phyloP scores from a whole-genome alignment of 345 rosid species.

The Syzygium aqueum region DNA sequence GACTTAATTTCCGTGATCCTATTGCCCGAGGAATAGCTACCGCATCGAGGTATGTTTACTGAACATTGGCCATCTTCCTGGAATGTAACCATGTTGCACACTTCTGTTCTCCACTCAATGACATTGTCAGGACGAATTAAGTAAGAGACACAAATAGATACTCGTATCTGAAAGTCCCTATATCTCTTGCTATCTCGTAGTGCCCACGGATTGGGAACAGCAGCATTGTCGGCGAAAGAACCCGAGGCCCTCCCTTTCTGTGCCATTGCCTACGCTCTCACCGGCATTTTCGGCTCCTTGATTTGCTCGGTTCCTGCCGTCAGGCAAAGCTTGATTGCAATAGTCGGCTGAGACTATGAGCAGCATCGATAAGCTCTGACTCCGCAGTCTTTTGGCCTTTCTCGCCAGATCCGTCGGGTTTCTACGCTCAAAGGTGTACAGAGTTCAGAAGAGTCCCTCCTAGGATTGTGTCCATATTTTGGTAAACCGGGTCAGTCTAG shows the following conservation, averaged over 20 bases:
- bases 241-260: constrained; percentile 97
- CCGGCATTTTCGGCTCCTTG: constrained; percentile 85
- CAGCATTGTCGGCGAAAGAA: constrained; percentile 91
- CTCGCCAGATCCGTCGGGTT: fast-evolving
- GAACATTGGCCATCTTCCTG: neutral
- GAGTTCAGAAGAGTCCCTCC: neutral
- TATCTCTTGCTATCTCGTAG: constrained; percentile 20
- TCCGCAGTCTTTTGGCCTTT: neutral
- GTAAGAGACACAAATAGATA: neutral
- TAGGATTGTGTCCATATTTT: neutral
- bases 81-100: neutral
- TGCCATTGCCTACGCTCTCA: constrained; percentile 89
- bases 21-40: constrained; percentile 92
- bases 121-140: neutral
- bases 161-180: too few relatives aligned
- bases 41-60: constrained; percentile 60
- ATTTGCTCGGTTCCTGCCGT: constrained; percentile 79
- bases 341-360: constrained; percentile 35
- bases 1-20: constrained; percentile 59
- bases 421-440: neutral
- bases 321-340: constrained; percentile 71
- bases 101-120: neutral
- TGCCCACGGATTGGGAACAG: constrained; percentile 99
- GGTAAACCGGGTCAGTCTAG: neutral
- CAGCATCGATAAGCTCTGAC: neutral